Evolutionary conservation across 352 stramenopile species (phyloP).

Genomic region (Phytopythium mirpurense): DNA sequence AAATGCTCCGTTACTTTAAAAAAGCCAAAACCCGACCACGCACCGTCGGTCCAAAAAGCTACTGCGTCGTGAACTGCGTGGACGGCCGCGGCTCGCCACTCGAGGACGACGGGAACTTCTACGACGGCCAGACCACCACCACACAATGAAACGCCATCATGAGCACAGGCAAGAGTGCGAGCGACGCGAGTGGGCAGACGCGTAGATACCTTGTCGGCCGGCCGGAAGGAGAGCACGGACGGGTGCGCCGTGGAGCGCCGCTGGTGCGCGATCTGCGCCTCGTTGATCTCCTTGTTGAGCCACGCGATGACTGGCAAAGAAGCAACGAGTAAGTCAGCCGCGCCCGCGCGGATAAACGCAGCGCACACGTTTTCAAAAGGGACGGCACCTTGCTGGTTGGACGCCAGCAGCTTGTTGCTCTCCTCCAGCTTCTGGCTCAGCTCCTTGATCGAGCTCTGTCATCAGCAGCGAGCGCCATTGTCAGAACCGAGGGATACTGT

Average conservation of each 20-base stretch:
- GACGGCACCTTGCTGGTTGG: slow-evolving; percentile 81
- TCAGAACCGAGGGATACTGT: slow-evolving; percentile 5
- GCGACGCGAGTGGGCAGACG: too few species aligned
- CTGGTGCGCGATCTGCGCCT: slow-evolving; percentile 75
- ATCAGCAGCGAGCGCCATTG: background rate
- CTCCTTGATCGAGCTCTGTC: slow-evolving; percentile 58
- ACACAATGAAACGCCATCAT: too few species aligned
- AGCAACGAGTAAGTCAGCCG: background rate
- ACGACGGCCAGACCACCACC: too few species aligned
- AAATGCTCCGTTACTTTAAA: background rate
- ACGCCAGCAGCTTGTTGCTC: slow-evolving; percentile 83
- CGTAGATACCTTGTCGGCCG: slow-evolving; percentile 36
- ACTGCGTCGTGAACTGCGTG: slow-evolving; percentile 14
- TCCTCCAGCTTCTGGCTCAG: slow-evolving; percentile 84
- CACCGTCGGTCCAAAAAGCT: too few species aligned
- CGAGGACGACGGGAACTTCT: slow-evolving; percentile 12
- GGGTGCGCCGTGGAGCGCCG: slow-evolving; percentile 53
- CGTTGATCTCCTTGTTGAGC: slow-evolving; percentile 91
- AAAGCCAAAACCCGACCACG: background rate
- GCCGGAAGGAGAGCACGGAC: slow-evolving; percentile 63
- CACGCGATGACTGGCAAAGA: slow-evolving; percentile 71
- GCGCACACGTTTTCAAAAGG: background rate
- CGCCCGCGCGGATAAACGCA: background rate
- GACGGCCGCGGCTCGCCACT: slow-evolving; percentile 12
- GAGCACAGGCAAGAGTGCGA: too few species aligned